A percentile compares a stretch with the other conserved stretches of the same genome.
These are phyloP conservation scores for Reutealis trisperma DNA, from an alignment of 345 rosid species.

Conservation along the genomic window DNA sequence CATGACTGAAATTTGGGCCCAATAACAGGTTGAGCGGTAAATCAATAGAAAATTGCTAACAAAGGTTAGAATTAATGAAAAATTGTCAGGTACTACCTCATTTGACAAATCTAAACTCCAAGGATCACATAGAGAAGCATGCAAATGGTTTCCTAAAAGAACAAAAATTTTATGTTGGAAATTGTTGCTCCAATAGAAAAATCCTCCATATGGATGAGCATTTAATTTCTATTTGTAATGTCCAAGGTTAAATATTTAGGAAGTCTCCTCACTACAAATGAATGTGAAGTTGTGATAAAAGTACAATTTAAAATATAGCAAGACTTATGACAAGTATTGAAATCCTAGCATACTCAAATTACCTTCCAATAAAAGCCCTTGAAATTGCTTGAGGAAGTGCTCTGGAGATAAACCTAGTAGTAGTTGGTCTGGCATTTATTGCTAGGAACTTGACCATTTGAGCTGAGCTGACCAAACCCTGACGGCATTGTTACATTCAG, in stretches of 20 bases:
- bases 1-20: not conserved
- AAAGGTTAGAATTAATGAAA: not conserved
- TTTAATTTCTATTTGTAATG: not conserved
- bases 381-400: slow-evolving; percentile 85
- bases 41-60: not conserved
- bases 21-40: not conserved
- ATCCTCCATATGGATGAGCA: not conserved
- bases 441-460: slow-evolving; percentile 91
- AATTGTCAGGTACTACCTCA: not conserved
- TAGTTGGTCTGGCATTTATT: slow-evolving; percentile 92
- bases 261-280: not conserved
- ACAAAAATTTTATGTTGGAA: slow-evolving; percentile 1
- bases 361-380: slow-evolving; percentile 97
- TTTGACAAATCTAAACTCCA: not conserved
- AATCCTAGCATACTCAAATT: slow-evolving; percentile 7
- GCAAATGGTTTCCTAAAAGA: not conserved
- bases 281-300: not conserved
- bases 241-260: not conserved
- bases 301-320: not conserved
- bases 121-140: not conserved
- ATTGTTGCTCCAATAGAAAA: not conserved
- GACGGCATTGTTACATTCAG: slow-evolving; percentile 38
- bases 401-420: slow-evolving; percentile 77
- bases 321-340: not conserved
- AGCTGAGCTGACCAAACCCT: slow-evolving; percentile 99